Evolutionary conservation across 2,329 filamentous ascomycete species (phyloP), one percentile per base, ranked within the genome.

Genomic region (Paecilomyces niveus): DNA sequence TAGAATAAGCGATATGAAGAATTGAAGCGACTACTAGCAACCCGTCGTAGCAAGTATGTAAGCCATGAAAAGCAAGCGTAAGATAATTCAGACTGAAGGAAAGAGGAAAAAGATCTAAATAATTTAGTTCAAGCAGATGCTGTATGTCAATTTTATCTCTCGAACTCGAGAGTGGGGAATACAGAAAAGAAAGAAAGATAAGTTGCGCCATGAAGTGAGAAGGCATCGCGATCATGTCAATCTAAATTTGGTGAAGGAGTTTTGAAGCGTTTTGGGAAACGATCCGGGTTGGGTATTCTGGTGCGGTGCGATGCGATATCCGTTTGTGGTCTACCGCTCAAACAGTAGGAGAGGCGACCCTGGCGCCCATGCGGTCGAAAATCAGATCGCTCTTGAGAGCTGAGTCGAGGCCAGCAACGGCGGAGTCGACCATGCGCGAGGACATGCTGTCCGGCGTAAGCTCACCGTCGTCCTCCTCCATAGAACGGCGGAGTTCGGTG

Each of bases 361-460:
- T 67, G 26, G 74, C 72, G 45, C 73, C 68, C 76, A 78, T 78
- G 7, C 72, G 68, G 54, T 78, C 76, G 57, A 77, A 76, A 53
- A 74, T 66, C 52, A 77, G 58, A 56, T 78, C 75, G 2, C 69
- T 71, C 64, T 74, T 73, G 55, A 78, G 62, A 10, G 72, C 70
- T 26, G 73, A 69, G 54, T 77, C 74, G 13, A 76, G 61, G 18
- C 75, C 76, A n/a, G 67, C 68, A 54, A 79, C 72, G 1, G 74
- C 76, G 13, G 76, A 78, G 60, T 79, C 77, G 5, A 76, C 67
- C 62, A 80, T 68, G 26, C 77, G 74, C 24, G 76, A 79, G 5
- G 76, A 78, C 77, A 79, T 80, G 63, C 76, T 79, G 59, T 80
- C 77, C 0, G 77, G 77, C 3, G 77, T 79, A 54, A 79, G 63